Percentiles rank a stretch among this genome's conserved stretches.
phyloP scores from a whole-genome alignment of 192 early-diverging fungal genomes.

The Gaertneriomyces sp. region DNA sequence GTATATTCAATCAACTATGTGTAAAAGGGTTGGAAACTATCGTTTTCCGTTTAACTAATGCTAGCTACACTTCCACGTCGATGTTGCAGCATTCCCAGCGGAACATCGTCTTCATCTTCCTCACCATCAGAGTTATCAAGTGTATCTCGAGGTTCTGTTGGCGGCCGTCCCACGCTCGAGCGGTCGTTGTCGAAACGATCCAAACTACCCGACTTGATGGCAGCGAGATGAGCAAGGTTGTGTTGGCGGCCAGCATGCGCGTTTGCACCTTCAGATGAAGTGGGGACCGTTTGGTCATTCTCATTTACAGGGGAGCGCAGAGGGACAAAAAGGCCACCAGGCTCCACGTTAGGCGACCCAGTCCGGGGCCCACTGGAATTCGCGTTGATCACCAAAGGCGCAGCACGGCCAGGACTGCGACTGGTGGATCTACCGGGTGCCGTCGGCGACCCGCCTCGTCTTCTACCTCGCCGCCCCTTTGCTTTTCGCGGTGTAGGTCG shows the following conservation, averaged over 20 bases:
- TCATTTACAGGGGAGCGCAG: too few species aligned
- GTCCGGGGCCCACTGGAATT: background rate
- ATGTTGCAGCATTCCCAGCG: slow-evolving; percentile 20
- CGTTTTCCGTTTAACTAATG: background rate
- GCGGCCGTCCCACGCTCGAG: too few species aligned
- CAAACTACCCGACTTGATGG: slow-evolving; percentile 9
- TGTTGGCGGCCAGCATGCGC: background rate
- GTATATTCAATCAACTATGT: too few species aligned
- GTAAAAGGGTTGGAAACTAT: too few species aligned
- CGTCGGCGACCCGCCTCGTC: slow-evolving; percentile 7
- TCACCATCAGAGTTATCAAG: background rate
- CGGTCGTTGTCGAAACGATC: background rate
- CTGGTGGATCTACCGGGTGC: background rate
- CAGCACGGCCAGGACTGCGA: slow-evolving; percentile 1
- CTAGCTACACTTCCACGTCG: slow-evolving; percentile 2
- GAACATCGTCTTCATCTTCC: slow-evolving; percentile 32
- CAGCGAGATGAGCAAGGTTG: slow-evolving; percentile 20
- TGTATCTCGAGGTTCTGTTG: too few species aligned
- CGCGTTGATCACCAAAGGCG: background rate
- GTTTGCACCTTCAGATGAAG: too few species aligned
- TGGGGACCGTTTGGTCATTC: too few species aligned
- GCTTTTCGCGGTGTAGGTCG: slow-evolving; percentile 35
- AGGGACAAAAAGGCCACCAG: too few species aligned
- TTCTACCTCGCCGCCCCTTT: slow-evolving; percentile 25
- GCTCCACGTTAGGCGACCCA: too few species aligned